phyloP scores from a whole-genome alignment of 495 filamentous ascomycete genomes.

The Chlorociboria aeruginascens region DNA sequence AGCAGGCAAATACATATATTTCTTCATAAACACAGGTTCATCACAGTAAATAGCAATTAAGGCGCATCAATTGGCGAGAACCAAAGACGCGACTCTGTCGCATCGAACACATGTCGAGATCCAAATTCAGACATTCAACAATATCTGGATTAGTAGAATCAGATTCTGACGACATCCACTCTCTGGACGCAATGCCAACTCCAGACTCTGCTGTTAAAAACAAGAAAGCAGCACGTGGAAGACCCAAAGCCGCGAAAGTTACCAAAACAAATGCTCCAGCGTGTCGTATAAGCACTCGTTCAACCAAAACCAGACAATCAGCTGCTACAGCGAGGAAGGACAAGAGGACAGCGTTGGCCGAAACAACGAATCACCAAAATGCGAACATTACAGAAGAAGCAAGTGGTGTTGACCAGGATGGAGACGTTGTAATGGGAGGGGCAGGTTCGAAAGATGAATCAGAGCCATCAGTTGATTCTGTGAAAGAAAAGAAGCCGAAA shows the following conservation, averaged over 20 bases:
- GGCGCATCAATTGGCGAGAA: too few relatives aligned
- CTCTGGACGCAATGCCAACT: conserved; percentile 23
- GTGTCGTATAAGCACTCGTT: conserved; percentile 26
- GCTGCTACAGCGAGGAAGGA: conserved; percentile 17
- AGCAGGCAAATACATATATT: too few relatives aligned
- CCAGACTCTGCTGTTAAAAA: conserved; percentile 29
- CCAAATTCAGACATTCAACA: conserved; percentile 34
- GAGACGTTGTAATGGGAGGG: conserved; percentile 22
- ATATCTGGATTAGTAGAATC: conserved; percentile 54
- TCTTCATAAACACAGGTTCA: background rate
- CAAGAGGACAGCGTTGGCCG: conserved; percentile 35
- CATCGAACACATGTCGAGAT: conserved; percentile 35
- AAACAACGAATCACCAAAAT: conserved; percentile 34
- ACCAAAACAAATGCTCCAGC: conserved; percentile 29
- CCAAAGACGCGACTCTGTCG: too few relatives aligned
- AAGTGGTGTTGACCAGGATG: conserved; percentile 30
- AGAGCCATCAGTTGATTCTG: conserved; percentile 2
- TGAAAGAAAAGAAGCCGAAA: conserved; percentile 7
- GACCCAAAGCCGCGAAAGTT: conserved; percentile 27
- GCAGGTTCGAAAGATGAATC: conserved; percentile 10
- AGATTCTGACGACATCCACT: conserved; percentile 49
- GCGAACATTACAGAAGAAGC: conserved; percentile 42
- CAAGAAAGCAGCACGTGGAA: conserved; percentile 21
- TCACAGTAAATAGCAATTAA: background rate
- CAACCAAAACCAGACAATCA: conserved; percentile 26